phyloP scores from a whole-genome alignment of 306 rosid species.

The Castanea sativa region DNA sequence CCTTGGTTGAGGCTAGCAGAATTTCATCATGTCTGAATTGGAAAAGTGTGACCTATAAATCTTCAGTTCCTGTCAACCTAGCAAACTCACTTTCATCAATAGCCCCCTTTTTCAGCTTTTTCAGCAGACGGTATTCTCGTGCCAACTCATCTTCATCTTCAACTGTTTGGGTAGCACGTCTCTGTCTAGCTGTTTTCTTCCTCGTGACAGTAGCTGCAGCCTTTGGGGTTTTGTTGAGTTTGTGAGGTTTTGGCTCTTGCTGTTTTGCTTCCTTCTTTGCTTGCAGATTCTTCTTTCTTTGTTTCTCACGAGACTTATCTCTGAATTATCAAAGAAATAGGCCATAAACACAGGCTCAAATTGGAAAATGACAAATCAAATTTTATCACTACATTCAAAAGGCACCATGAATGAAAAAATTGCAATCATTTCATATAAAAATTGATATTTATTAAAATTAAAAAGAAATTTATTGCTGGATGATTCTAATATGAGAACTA shows the following conservation, averaged over 20 bases:
- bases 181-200: constrained; percentile 86
- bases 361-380: background rate
- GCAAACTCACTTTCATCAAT: constrained; percentile 73
- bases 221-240: constrained; percentile 37
- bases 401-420: background rate
- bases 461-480: background rate
- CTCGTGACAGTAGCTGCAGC: constrained; percentile 32
- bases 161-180: constrained; percentile 76
- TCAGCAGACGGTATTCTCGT: constrained; percentile 74
- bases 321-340: constrained; percentile 35
- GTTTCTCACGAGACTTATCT: constrained; percentile 90
- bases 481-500: background rate
- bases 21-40: constrained; percentile 7
- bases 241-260: constrained; percentile 56
- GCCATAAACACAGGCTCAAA: constrained; percentile 15
- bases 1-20: constrained; percentile 8
- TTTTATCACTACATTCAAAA: background rate
- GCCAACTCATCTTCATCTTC: constrained; percentile 85
- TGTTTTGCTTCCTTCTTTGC: constrained; percentile 68
- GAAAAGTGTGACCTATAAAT: constrained; percentile 34
- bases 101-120: constrained; percentile 81
- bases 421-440: background rate
- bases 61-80: constrained; percentile 79
- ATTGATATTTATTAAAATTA: too few relatives aligned
- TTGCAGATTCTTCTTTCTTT: constrained; percentile 73